Evolutionary conservation across 1,139 yeast species (phyloP).

Genomic region (Yamadazyma atlantica): DNA sequence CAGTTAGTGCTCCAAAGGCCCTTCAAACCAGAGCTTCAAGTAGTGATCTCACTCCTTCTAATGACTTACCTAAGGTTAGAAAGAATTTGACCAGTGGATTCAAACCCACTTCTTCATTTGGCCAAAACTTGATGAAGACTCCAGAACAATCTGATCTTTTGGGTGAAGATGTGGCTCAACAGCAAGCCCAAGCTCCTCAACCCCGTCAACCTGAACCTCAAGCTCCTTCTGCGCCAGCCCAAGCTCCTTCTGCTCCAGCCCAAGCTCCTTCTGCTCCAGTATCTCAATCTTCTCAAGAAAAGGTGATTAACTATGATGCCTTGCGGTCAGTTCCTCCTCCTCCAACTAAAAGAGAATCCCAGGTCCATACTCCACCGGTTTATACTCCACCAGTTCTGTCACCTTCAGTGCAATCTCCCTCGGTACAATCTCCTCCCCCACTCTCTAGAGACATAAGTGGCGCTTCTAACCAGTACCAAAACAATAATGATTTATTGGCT

Average conservation of each 20-base stretch:
- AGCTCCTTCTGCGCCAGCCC: slow-evolving; percentile 5
- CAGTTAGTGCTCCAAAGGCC: slow-evolving; percentile 9
- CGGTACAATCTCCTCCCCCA: slow-evolving; percentile 8
- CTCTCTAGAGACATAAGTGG: slow-evolving; percentile 8
- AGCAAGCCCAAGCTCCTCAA: slow-evolving; percentile 7
- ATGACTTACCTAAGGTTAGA: slow-evolving; percentile 41
- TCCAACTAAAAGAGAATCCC: slow-evolving; percentile 24
- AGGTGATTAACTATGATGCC: slow-evolving; percentile 44
- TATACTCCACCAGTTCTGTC: slow-evolving; percentile 14
- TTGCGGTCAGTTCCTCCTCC: slow-evolving; percentile 52
- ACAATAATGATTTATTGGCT: slow-evolving; percentile 53
- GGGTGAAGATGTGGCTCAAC: slow-evolving; percentile 23
- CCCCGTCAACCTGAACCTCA: slow-evolving; percentile 8
- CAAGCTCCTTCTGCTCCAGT: slow-evolving; percentile 1
- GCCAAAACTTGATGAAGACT: slow-evolving; percentile 52
- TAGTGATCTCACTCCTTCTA: slow-evolving; percentile 36
- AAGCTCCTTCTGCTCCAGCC: slow-evolving; percentile 11
- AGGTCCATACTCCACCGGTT: slow-evolving; percentile 13
- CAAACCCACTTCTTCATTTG: slow-evolving; percentile 68
- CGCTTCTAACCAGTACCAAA: slow-evolving; percentile 8
- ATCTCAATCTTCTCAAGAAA: slow-evolving; percentile 12
- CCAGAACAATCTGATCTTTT: slow-evolving; percentile 27
- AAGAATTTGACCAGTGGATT: slow-evolving; percentile 37
- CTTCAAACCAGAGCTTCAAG: slow-evolving; percentile 29
- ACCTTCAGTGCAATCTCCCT: slow-evolving; percentile 7